Evolutionary conservation across 345 rosid genomes (phyloP).

Genomic region (Odontarrhena argentea): DNA sequence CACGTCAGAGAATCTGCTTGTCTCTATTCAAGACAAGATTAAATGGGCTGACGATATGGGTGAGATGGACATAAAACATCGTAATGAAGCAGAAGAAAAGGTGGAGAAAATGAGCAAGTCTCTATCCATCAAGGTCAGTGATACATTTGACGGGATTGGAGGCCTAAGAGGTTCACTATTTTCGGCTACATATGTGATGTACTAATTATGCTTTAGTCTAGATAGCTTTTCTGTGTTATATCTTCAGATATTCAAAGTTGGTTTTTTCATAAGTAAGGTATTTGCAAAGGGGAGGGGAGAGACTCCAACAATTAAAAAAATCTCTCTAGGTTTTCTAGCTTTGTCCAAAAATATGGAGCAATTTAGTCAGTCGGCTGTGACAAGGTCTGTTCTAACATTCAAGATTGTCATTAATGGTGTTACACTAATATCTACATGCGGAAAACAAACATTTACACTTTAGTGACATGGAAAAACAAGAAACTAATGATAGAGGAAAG

Average conservation of each 20-base stretch:
- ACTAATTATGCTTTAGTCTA: neutral
- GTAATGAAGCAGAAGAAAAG: slow-evolving; percentile 77
- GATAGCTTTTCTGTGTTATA: slow-evolving; percentile 13
- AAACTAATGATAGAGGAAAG: neutral
- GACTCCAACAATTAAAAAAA: neutral
- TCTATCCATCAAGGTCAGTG: slow-evolving; percentile 87
- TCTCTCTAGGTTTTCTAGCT: slow-evolving; percentile 12
- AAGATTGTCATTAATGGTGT: neutral
- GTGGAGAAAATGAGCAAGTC: slow-evolving; percentile 87
- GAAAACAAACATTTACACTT: neutral
- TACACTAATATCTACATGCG: slow-evolving; percentile 5
- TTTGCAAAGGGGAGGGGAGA: slow-evolving; percentile 7
- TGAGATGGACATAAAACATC: slow-evolving; percentile 79
- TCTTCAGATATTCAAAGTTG: neutral
- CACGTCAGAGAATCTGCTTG: slow-evolving; percentile 82
- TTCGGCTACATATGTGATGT: slow-evolving; percentile 18
- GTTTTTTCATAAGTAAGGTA: slow-evolving; percentile 13
- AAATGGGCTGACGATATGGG: slow-evolving; percentile 99
- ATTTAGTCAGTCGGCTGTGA: neutral
- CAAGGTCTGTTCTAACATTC: neutral
- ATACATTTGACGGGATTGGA: slow-evolving; percentile 12
- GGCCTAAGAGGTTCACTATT: slow-evolving; percentile 15
- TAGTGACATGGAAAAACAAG: neutral
- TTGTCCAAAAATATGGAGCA: neutral
- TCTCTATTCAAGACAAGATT: slow-evolving; percentile 90